Conservation (phyloP, 1,284 basidiomycete species). For the Microbotryomycetes sp. region DNA sequence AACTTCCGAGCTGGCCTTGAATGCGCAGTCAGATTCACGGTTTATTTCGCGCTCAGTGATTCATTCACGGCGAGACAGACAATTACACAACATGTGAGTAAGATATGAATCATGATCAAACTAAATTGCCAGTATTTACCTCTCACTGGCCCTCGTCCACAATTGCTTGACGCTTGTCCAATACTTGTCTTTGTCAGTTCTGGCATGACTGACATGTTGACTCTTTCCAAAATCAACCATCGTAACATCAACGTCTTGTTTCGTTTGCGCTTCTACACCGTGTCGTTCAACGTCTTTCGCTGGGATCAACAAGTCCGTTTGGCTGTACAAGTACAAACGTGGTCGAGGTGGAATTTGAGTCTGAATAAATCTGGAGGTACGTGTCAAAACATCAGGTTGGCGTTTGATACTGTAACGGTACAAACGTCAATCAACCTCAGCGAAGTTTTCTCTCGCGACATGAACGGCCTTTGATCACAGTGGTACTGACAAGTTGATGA, state of each 20-base stretch:
- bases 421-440: too few relatives aligned
- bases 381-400: slow-evolving; percentile 4
- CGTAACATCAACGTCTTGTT: slow-evolving; percentile 4
- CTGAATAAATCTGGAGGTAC: slow-evolving; percentile 16
- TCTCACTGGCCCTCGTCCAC: slow-evolving; percentile 10
- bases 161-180: slow-evolving; percentile 16
- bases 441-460: neutral
- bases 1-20: too few relatives aligned
- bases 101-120: too few relatives aligned
- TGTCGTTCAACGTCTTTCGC: slow-evolving; percentile 21
- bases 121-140: too few relatives aligned
- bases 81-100: too few relatives aligned
- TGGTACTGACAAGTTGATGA: slow-evolving; percentile 12
- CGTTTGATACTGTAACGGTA: neutral
- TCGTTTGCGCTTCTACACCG: neutral
- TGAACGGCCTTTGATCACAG: neutral
- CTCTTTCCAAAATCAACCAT: slow-evolving; percentile 20
- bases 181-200: slow-evolving; percentile 17
- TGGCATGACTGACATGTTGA: slow-evolving; percentile 24
- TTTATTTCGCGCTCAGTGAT: too few relatives aligned
- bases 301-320: slow-evolving; percentile 19
- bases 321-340: slow-evolving; percentile 27
- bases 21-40: too few relatives aligned
- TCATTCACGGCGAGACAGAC: too few relatives aligned
- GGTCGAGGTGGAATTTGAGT: slow-evolving; percentile 14